Evolutionary conservation across 1,284 basidiomycete genomes (phyloP).

Genomic region (Ganoderma resinaceum): DNA sequence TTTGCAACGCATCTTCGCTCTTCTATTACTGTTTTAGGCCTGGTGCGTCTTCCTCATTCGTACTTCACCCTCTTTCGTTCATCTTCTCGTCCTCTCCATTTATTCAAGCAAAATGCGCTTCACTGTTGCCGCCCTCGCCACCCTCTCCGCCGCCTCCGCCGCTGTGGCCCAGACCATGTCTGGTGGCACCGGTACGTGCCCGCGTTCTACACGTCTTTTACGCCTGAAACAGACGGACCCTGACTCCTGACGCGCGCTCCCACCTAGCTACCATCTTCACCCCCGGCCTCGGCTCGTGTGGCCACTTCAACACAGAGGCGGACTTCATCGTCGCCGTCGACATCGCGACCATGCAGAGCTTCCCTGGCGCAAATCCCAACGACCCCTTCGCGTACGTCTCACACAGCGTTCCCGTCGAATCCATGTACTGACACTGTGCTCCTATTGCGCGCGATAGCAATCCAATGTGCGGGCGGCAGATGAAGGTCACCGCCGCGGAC

Average conservation of each 20-base stretch:
- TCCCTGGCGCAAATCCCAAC: constrained; percentile 29
- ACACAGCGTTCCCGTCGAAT: no score
- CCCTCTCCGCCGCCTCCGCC: constrained; percentile 21
- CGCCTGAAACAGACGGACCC: neutral
- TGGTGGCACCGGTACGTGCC: constrained; percentile 19
- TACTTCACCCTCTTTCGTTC: constrained; percentile 19
- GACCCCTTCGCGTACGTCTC: constrained; percentile 31
- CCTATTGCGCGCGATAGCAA: constrained; percentile 33
- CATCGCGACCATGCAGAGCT: constrained; percentile 24
- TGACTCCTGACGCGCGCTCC: neutral
- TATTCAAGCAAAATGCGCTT: constrained; percentile 28
- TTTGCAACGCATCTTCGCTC: constrained; percentile 22
- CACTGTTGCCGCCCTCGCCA: constrained; percentile 19
- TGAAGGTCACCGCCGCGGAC: constrained; percentile 35
- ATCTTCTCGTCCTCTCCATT: constrained; percentile 6
- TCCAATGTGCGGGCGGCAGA: constrained; percentile 44
- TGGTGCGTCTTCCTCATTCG: constrained; percentile 27
- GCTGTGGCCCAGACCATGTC: constrained; percentile 18
- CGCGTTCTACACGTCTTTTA: no score
- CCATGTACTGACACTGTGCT: no score
- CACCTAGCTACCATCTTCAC: constrained; percentile 14
- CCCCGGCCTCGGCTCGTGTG: constrained; percentile 31
- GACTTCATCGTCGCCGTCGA: constrained; percentile 33
- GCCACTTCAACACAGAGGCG: constrained; percentile 27
- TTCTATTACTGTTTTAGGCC: constrained; percentile 24